A percentile compares a stretch with the other conserved stretches of the same genome.
Conservation (phyloP, 2,329 filamentous ascomycete genomes). For the Cladosporium sp. region DNA sequence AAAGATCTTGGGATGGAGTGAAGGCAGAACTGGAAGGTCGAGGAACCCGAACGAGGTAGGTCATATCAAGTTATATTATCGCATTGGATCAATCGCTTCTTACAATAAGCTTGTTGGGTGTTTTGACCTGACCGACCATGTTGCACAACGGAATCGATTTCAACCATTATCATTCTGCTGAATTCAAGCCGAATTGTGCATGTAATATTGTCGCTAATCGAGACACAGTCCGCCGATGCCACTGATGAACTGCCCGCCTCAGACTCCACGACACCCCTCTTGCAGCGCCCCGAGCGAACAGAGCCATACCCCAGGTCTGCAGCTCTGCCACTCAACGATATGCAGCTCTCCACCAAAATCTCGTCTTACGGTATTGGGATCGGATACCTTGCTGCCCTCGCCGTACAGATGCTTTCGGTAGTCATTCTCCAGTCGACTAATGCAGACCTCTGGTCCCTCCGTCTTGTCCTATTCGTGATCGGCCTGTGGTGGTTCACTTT, state of each 20-base stretch:
- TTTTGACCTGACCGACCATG: not conserved
- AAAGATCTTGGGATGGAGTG: not conserved
- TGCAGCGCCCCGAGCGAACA: conserved; percentile 33
- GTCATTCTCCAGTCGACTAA: conserved; percentile 69
- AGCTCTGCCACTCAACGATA: conserved; percentile 56
- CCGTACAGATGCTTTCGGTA: conserved; percentile 81
- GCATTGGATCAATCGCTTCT: not conserved
- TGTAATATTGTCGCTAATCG: not conserved
- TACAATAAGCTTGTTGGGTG: not conserved
- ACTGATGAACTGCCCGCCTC: conserved; percentile 36
- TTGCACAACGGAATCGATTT: not conserved
- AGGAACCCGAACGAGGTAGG: not conserved
- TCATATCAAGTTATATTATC: not conserved
- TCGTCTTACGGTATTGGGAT: conserved; percentile 92
- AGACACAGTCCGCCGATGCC: conserved; percentile 23
- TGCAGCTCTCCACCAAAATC: conserved; percentile 84
- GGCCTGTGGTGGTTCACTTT: conserved; percentile 93
- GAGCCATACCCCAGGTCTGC: conserved; percentile 38
- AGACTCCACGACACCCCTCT: conserved; percentile 42
- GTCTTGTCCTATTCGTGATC: conserved; percentile 82
- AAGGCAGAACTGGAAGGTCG: not conserved
- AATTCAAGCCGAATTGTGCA: not conserved
- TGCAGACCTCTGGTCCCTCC: conserved; percentile 80
- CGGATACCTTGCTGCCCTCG: conserved; percentile 83
- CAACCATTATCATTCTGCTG: not conserved